Base-by-base conservation (phyloP, 305 asterid species). In the Fraxinus angustifolia region DNA sequence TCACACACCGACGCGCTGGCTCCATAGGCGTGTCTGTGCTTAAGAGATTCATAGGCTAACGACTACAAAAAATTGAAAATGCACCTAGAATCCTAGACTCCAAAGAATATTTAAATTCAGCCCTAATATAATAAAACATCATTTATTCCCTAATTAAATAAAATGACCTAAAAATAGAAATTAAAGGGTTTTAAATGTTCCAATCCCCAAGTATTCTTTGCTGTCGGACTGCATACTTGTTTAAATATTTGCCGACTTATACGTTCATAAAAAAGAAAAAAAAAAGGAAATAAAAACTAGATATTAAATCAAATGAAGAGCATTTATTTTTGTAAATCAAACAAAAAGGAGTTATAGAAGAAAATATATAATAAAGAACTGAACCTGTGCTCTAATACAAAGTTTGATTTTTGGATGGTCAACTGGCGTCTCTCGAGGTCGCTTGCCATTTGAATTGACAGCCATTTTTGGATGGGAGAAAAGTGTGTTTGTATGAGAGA, bases 311-410 rank as follows among this genome's bases (percentile, higher is more conserved):
- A 4, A 14, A 36, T 71, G 4, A 14, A 12, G 17, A 28, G 23
- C 42, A 11, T 70, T 33, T 12, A 35, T 28, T 8, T 16, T 4
- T 12, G 11, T 33, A 28, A 17, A 71, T 14, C 45, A 30, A 70
- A 12, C 14, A 33, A 14, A 71, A 10, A 71, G 11, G 3, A 56
- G 19, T 56, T 56, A 56, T 53, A 53, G 11, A 53, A 53, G 26
- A 53, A 53, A 53, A 53, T 16, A 16, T 50, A 50, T 53, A n/a
- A 53, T n/a, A 6, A 16, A n/a, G 65, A 71, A 34, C 3, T 73
- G 78, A 42, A 74, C 78, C 78, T 74, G 78, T 35, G 60, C 8
- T 17, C 14, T 74, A 16, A 74, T 19, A 21, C 78, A 74, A 74
- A 38, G 60, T 45, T 3, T 21, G 1, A 74, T 7, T 50, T 56